Percentiles rank a stretch among this genome's conserved stretches.
Conservation (phyloP, 2,329 filamentous ascomycete species). For the Podosphaera leucotricha region DNA sequence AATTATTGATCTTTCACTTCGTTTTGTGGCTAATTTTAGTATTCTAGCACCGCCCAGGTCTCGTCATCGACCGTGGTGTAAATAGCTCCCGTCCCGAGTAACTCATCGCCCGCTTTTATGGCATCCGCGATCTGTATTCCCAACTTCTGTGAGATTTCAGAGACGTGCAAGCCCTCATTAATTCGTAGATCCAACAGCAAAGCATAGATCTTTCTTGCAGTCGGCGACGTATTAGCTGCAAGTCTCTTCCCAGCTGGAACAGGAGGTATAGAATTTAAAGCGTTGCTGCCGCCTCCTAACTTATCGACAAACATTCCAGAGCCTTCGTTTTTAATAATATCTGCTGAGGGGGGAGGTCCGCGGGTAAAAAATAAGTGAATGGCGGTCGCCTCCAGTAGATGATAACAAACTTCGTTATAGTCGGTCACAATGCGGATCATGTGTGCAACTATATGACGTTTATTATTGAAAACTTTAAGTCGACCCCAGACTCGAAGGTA, state of each 20-base stretch:
- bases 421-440: slow-evolving; percentile 59
- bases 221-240: slow-evolving; percentile 22
- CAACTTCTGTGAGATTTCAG: slow-evolving; percentile 45
- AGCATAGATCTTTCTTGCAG: slow-evolving; percentile 47
- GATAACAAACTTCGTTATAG: slow-evolving; percentile 82
- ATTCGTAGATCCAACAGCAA: slow-evolving; percentile 40
- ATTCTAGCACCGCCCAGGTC: slow-evolving; percentile 71
- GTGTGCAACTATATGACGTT: slow-evolving; percentile 58
- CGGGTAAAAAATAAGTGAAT: slow-evolving; percentile 67
- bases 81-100: slow-evolving; percentile 49
- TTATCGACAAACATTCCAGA: slow-evolving; percentile 18
- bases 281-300: slow-evolving; percentile 16
- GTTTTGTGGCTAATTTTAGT: slow-evolving; percentile 15
- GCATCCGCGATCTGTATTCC: slow-evolving; percentile 48
- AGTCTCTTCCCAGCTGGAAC: slow-evolving; percentile 10
- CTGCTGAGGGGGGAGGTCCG: slow-evolving; percentile 27
- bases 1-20: no score
- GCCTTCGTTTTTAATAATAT: slow-evolving; percentile 16
- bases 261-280: slow-evolving; percentile 8
- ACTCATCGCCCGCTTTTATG: slow-evolving; percentile 55
- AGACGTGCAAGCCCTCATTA: slow-evolving; percentile 65
- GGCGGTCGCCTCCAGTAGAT: slow-evolving; percentile 71
- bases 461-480: slow-evolving; percentile 64
- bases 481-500: slow-evolving; percentile 75
- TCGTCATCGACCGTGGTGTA: slow-evolving; percentile 85